Evolutionary conservation across 2,329 filamentous ascomycete genomes (phyloP).

Genomic region (Cytospora chrysosperma): DNA sequence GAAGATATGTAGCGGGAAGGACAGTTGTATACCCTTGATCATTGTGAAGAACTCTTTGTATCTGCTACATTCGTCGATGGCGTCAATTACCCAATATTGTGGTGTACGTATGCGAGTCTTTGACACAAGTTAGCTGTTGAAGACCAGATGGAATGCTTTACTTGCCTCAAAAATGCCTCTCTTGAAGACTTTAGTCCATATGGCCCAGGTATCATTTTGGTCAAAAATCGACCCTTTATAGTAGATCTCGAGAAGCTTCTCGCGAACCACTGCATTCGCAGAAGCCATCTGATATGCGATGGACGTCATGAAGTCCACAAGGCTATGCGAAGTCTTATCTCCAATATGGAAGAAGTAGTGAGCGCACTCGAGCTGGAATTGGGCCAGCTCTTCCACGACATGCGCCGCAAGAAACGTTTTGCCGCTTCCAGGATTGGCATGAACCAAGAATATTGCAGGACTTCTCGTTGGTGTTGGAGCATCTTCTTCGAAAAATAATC

Average conservation of each 20-base stretch:
- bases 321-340: conserved; percentile 18
- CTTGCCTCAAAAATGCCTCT: conserved; percentile 32
- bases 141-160: neutral
- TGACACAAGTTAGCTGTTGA: neutral
- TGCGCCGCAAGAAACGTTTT: conserved; percentile 20
- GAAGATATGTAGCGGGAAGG: conserved; percentile 31
- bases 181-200: conserved; percentile 37
- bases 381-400: conserved; percentile 16
- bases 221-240: conserved; percentile 28
- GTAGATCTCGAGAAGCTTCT: conserved; percentile 27
- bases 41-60: conserved; percentile 30
- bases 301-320: conserved; percentile 28
- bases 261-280: conserved; percentile 26
- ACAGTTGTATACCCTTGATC: conserved; percentile 24
- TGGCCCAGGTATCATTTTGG: conserved; percentile 29
- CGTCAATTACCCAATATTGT: conserved; percentile 39
- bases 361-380: conserved; percentile 18
- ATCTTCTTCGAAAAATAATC: neutral
- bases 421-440: conserved; percentile 29
- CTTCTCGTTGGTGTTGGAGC: neutral
- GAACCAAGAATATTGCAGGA: conserved; percentile 30
- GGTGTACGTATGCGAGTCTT: conserved; percentile 23
- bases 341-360: conserved; percentile 29
- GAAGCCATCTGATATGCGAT: conserved; percentile 37
- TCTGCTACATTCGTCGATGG: conserved; percentile 35